phyloP scores from a whole-genome alignment of 805 yeast species.

The Barnettozyma siamensis region DNA sequence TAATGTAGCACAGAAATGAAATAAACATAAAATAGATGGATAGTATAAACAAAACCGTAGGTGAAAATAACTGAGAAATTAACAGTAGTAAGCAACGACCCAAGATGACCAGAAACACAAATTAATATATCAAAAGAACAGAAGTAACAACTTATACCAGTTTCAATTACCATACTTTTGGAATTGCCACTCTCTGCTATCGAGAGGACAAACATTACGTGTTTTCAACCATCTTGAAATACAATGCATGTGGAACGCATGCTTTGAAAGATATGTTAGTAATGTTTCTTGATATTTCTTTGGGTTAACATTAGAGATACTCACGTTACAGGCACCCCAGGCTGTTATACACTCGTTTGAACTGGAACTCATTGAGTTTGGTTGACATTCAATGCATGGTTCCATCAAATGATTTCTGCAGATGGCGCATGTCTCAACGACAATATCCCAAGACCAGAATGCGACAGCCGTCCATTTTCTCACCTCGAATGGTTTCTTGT shows the following conservation, averaged over 20 bases:
- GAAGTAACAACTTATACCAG: not conserved
- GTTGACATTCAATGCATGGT: constrained; percentile 95
- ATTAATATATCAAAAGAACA: not conserved
- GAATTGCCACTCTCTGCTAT: constrained; percentile 82
- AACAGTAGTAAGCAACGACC: not conserved
- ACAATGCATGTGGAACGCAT: constrained; percentile 98
- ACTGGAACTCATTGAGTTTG: constrained; percentile 57
- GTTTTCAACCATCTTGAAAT: constrained; percentile 93
- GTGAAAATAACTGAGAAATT: too few species aligned
- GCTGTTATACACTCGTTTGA: constrained; percentile 87
- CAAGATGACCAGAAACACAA: not conserved
- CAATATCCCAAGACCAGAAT: constrained; percentile 99
- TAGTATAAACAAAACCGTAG: too few species aligned
- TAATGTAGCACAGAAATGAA: not conserved
- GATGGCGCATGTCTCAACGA: constrained; percentile 94
- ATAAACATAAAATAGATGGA: too few species aligned
- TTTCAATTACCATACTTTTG: constrained; percentile 64
- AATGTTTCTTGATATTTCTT: not conserved
- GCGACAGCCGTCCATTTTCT: constrained; percentile 99
- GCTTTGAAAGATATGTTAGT: constrained; percentile 27
- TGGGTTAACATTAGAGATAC: not conserved
- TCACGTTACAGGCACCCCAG: constrained; percentile 82
- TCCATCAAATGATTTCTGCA: constrained; percentile 98
- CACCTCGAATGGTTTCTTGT: constrained; percentile 78
- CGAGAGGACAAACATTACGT: constrained; percentile 94